Percentiles rank a stretch among this genome's conserved stretches.
Conservation (phyloP, 192 early-diverging fungal genomes). For the Backusella luteola region DNA sequence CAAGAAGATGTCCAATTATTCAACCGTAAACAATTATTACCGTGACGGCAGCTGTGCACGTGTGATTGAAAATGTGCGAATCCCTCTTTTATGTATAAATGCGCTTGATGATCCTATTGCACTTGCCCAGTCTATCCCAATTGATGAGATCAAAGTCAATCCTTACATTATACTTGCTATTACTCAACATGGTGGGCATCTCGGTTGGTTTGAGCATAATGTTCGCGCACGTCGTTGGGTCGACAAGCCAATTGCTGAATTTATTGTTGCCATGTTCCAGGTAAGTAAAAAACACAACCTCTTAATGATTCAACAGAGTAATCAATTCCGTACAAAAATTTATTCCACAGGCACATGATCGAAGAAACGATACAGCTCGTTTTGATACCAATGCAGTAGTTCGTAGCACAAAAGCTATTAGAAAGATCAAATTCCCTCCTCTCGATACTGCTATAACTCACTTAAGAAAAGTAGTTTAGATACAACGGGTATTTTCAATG, state of each 20-base stretch:
- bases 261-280: conserved; percentile 54
- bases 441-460: background rate
- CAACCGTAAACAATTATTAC: conserved; percentile 83
- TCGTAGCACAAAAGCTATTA: conserved; percentile 5
- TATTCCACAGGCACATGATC: background rate
- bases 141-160: conserved; percentile 69
- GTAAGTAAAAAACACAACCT: background rate
- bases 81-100: conserved; percentile 84
- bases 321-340: background rate
- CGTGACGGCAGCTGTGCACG: conserved; percentile 58
- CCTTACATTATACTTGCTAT: conserved; percentile 78
- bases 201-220: conserved; percentile 82
- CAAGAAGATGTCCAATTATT: conserved; percentile 69
- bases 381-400: background rate
- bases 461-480: background rate
- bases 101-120: conserved; percentile 93
- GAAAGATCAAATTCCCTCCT: background rate
- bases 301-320: background rate
- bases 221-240: conserved; percentile 55
- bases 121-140: conserved; percentile 62
- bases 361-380: background rate
- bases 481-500: background rate
- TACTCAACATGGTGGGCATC: conserved; percentile 80
- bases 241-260: conserved; percentile 67
- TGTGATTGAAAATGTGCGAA: conserved; percentile 58